Evolutionary conservation across 768 basidiomycete species (phyloP), one percentile per base, ranked within the genome.

Genomic region (Mycena vitilis): DNA sequence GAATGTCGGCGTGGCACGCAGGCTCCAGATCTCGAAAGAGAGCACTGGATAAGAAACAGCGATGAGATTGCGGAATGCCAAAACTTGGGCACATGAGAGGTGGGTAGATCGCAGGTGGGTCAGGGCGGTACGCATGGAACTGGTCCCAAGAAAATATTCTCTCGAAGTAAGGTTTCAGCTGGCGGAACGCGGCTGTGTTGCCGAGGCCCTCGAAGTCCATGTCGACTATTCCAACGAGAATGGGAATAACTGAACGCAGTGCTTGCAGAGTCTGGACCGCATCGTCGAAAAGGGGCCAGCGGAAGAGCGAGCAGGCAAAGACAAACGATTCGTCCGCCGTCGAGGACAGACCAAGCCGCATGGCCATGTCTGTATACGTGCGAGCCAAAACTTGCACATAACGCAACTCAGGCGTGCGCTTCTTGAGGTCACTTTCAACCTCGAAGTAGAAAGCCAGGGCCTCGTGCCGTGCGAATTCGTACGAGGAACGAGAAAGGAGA

Each of bases 371-470:
- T 4, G 15, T 5, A 25, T 65, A 16, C 7, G 64, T 11, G 2
- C n/a, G 48, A 1, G 48, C 25, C 0, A 65, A 56, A 23, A 65
- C 42, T 6, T 52, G 6, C 20, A 37, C 42, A 16, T 65, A 65
- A 2, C 37, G 56, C 11, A 42, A 9, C 1, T 13, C n/a, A 0
- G 64, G 64, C 0, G 22, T n/a, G 23, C 64, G 48, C 25, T n/a
- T 23, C 38, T 65, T 59, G 18, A 37, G 20, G 18, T 61, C 66
- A 23, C 7, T 23, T 44, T 67, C 66, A 25, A 23, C 30, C 18
- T 67, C 66, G 7, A 61, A 56, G n/a, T 67, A 67, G 30, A 60
- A 51, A 0, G 60, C 15, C 23, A 61, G 54, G 2, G 66, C 60
- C 18, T 67, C 66, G 10, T 38, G 9, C 1, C 54, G 45, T 0